Evolutionary conservation across 768 basidiomycete species (phyloP).

Genomic region (Lyophyllum atratum): DNA sequence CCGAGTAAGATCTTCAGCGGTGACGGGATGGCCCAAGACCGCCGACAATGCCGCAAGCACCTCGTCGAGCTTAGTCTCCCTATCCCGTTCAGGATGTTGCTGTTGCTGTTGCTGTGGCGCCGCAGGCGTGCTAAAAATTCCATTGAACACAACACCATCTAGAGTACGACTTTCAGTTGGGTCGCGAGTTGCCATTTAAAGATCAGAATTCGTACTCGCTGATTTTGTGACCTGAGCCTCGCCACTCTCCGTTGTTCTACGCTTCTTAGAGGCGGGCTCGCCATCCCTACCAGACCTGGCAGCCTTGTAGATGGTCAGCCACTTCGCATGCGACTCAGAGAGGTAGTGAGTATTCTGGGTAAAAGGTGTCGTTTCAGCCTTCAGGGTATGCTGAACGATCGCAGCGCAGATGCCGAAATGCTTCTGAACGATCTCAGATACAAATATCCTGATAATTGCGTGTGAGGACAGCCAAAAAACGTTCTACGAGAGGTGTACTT

Average conservation of each 20-base stretch:
- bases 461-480: neutral
- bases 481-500: slow-evolving; percentile 8
- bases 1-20: slow-evolving; percentile 31
- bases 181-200: no score
- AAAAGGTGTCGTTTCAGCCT: slow-evolving; percentile 38
- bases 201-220: neutral
- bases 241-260: neutral
- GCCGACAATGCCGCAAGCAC: slow-evolving; percentile 30
- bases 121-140: no score
- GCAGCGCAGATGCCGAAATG: slow-evolving; percentile 20
- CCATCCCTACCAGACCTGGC: slow-evolving; percentile 21
- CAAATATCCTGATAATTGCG: slow-evolving; percentile 13
- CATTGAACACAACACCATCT: no score
- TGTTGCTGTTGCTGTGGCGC: no score
- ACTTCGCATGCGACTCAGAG: slow-evolving; percentile 31
- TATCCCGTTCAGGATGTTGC: neutral
- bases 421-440: slow-evolving; percentile 21
- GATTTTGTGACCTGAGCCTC: neutral
- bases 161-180: no score
- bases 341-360: slow-evolving; percentile 47
- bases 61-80: neutral
- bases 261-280: slow-evolving; percentile 6
- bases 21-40: slow-evolving; percentile 28
- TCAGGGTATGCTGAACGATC: slow-evolving; percentile 30
- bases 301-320: slow-evolving; percentile 37